Base-by-base conservation (phyloP, 2,329 filamentous ascomycete species). In the Alternaria gaisen region DNA sequence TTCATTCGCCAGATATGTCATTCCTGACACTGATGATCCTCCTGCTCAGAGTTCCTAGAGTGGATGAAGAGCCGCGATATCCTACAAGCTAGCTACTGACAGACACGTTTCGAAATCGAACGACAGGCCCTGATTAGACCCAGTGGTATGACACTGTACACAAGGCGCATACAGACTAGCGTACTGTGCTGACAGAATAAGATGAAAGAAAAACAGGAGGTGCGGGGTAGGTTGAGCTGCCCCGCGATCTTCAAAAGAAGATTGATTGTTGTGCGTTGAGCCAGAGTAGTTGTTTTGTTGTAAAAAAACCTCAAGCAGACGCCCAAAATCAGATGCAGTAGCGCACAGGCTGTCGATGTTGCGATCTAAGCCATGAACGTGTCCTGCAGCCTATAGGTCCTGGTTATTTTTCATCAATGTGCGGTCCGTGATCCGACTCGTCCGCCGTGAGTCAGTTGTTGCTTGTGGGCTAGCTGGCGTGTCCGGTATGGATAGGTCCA, bases 301-400 rank as follows among this genome's bases (percentile, higher is more conserved):
- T 85, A 90, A 91, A 92, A 92, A 85, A 86, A 87, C 90, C 85
- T 87, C 87, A 87, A 85, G 88, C 88, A 87, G 82, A 84, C 83
- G 85, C 83, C 85, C 86, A 85, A 89, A 85, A 77, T 72, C 71
- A 68, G 67, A 70, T 80, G 79, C 80, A 80, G 78, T 77, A 80
- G 79, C 72, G 67, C 68, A 61, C 78, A 78, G 78, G 80, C 83
- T 84, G 69, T 80, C 84, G 85, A 92, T 92, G 90, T 92, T 93
- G 85, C 87, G 79, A 92, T 92, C 87, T 81, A 82, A 84, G 73
- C 70, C 72, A 52, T 54, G 61, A 67, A 63, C 70, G 69, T 80
- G 78, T 72, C 72, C 70, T 65, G 72, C 70, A 69, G 68, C 66
- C 62, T 70, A 66, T 56, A 57, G 57, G 60, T 68, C 65, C 64